Evolutionary conservation across 257 asterid species (phyloP).

Genomic region (Lantana camara): DNA sequence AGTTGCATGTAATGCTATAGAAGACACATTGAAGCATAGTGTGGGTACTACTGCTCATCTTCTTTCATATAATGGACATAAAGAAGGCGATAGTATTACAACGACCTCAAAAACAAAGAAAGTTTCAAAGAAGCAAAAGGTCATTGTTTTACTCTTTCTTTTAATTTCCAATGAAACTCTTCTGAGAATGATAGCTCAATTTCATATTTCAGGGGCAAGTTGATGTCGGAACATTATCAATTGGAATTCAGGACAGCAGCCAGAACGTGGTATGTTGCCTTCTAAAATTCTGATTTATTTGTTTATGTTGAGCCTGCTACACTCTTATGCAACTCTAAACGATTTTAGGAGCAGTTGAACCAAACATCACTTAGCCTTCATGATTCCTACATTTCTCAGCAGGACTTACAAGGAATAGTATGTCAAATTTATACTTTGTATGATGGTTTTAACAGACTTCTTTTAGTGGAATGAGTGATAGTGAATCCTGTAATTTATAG

Average conservation of each 20-base stretch:
- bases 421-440: slow-evolving; percentile 14
- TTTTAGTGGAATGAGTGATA: not conserved
- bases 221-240: slow-evolving; percentile 30
- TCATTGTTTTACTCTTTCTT: slow-evolving; percentile 5
- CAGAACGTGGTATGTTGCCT: slow-evolving; percentile 35
- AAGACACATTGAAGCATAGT: slow-evolving; percentile 42
- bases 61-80: too few relatives aligned
- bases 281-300: slow-evolving; percentile 19
- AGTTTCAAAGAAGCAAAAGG: slow-evolving; percentile 43
- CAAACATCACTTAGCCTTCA: slow-evolving; percentile 28
- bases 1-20: slow-evolving; percentile 38
- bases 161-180: too few relatives aligned
- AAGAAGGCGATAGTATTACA: slow-evolving; percentile 2
- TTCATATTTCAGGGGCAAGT: slow-evolving; percentile 31
- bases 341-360: slow-evolving; percentile 38
- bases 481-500: slow-evolving; percentile 26
- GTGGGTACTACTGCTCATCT: slow-evolving; percentile 29
- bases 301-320: slow-evolving; percentile 1
- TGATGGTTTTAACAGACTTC: slow-evolving; percentile 5
- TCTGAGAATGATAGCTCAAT: not conserved
- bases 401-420: slow-evolving; percentile 40
- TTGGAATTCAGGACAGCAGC: slow-evolving; percentile 31
- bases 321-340: slow-evolving; percentile 10
- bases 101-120: slow-evolving; percentile 32
- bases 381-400: slow-evolving; percentile 33